A percentile compares a stretch with the other conserved stretches of the same genome.
phyloP scores from a whole-genome alignment of 768 basidiomycete genomes.

The Coprinellus micaceus region DNA sequence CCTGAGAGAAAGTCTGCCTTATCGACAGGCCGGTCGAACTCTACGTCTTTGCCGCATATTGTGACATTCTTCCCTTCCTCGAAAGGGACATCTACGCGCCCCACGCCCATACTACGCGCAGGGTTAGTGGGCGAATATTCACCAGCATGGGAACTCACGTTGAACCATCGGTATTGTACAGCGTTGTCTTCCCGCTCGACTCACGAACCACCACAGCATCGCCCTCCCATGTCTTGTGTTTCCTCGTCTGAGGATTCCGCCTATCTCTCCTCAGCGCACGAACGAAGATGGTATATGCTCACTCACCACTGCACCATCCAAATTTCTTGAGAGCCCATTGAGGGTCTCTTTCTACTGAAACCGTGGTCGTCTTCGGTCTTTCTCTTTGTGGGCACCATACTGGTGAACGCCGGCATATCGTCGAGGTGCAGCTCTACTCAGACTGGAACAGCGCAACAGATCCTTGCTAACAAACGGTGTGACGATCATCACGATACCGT shows the following conservation, averaged over 20 bases:
- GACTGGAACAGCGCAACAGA: too few species aligned
- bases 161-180: conserved; percentile 65
- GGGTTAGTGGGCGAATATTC: neutral
- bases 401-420: conserved; percentile 32
- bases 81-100: conserved; percentile 42
- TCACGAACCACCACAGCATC: conserved; percentile 62
- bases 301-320: conserved; percentile 83
- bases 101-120: conserved; percentile 35
- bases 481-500: neutral
- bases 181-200: conserved; percentile 36
- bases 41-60: conserved; percentile 58
- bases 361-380: conserved; percentile 30
- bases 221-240: conserved; percentile 91
- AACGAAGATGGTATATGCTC: conserved; percentile 6
- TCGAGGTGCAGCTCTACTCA: conserved; percentile 3
- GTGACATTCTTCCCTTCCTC: conserved; percentile 33
- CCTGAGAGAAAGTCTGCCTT: conserved; percentile 60
- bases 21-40: conserved; percentile 57
- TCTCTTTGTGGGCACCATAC: conserved; percentile 28
- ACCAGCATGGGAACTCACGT: conserved; percentile 38
- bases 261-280: conserved; percentile 38
- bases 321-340: conserved; percentile 35
- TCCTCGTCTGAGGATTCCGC: conserved; percentile 69
- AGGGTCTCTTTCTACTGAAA: conserved; percentile 28
- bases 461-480: too few species aligned